Evolutionary conservation across 768 basidiomycete species (phyloP).

Genomic region (Mycena chlorophos): DNA sequence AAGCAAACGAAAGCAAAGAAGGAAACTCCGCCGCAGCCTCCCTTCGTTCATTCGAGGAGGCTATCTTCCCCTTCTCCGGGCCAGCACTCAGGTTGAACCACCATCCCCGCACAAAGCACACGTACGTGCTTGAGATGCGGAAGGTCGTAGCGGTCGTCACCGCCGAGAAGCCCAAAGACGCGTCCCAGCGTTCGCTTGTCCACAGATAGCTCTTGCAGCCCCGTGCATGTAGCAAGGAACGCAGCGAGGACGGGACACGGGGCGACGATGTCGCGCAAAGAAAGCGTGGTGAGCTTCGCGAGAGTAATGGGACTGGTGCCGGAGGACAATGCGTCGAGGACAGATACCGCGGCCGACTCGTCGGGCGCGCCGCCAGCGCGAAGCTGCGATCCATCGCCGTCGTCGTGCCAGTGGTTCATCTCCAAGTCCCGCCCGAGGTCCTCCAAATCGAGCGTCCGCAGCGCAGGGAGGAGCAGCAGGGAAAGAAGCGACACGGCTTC

Average conservation of each 20-base stretch:
- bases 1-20: background rate
- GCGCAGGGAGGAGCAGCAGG: background rate
- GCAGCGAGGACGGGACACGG: no score
- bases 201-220: no score
- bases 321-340: background rate
- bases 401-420: background rate
- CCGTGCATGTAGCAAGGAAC: no score
- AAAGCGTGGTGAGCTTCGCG: background rate
- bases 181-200: no score
- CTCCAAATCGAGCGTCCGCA: background rate
- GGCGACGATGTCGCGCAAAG: no score
- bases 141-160: no score
- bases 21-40: background rate
- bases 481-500: background rate
- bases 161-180: no score
- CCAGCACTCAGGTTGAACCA: background rate
- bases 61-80: background rate
- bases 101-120: background rate
- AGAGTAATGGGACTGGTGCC: background rate
- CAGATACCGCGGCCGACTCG: background rate
- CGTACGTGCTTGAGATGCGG: background rate
- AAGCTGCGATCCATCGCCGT: background rate
- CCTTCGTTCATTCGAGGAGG: slow-evolving; percentile 1
- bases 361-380: background rate
- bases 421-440: background rate